These are phyloP conservation scores for Penicillium nucicola DNA, from an alignment of 495 filamentous ascomycete genomes.

Conservation along the genomic window DNA sequence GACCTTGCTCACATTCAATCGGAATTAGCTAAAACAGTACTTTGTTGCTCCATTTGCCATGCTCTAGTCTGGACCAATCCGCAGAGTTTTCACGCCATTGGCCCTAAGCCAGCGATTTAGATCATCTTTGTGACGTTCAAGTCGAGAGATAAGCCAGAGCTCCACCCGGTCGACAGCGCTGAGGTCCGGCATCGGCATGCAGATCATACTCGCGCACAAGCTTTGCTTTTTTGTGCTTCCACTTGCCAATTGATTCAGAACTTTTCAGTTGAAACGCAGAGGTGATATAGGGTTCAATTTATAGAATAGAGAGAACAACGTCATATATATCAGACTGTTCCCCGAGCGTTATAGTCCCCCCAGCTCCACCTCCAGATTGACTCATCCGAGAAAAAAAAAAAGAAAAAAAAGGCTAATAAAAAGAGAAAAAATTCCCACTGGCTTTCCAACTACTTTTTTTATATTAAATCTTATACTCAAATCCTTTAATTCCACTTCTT, in stretches of 20 bases:
- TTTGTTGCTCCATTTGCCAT: too few relatives aligned
- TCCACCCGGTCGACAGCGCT: neutral
- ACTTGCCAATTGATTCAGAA: neutral
- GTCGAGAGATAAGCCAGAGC: neutral
- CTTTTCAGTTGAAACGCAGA: too few relatives aligned
- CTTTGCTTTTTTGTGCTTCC: neutral
- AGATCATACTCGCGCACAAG: neutral
- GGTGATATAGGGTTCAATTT: neutral
- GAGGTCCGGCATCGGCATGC: conserved; percentile 19
- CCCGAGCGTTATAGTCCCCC: conserved; percentile 2
- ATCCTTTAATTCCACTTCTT: conserved; percentile 5
- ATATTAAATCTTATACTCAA: conserved; percentile 9
- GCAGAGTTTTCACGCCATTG: too few relatives aligned
- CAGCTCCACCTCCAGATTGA: conserved; percentile 13
- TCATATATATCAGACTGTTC: too few relatives aligned
- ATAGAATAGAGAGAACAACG: neutral
- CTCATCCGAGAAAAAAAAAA: conserved; percentile 14
- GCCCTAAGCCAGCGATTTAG: too few relatives aligned
- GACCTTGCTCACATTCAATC: too few relatives aligned
- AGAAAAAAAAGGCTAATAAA: conserved; percentile 10
- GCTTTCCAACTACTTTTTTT: conserved; percentile 2
- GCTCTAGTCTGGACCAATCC: too few relatives aligned
- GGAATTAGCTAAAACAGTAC: too few relatives aligned
- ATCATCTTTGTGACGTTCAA: neutral
- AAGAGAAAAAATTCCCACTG: conserved; percentile 8